phyloP scores from a whole-genome alignment of 2,329 filamentous ascomycete genomes.

The Teratosphaeria nubilosa region DNA sequence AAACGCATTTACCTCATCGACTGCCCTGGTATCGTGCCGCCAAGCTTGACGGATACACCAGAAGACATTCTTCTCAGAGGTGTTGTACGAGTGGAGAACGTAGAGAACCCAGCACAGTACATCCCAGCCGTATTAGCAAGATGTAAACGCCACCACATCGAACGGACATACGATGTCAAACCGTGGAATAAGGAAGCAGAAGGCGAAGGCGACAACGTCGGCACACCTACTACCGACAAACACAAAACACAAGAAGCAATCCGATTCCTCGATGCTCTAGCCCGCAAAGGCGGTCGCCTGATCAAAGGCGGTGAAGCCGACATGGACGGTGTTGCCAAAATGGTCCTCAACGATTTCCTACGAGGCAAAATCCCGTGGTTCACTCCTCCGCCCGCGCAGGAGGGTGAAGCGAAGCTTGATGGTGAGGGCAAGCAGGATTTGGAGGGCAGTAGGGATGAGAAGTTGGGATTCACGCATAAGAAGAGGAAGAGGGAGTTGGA shows the following conservation, averaged over 20 bases:
- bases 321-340: constrained; percentile 88
- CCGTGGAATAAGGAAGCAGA: constrained; percentile 1
- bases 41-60: constrained; percentile 71
- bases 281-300: constrained; percentile 75
- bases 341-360: constrained; percentile 93
- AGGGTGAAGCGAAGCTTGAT: constrained; percentile 38
- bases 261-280: constrained; percentile 78
- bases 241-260: constrained; percentile 48
- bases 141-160: constrained; percentile 78
- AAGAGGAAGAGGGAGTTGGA: constrained; percentile 55
- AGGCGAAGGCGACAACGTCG: constrained; percentile 5
- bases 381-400: constrained; percentile 57
- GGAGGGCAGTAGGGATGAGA: constrained; percentile 60
- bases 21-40: constrained; percentile 91
- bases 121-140: constrained; percentile 70
- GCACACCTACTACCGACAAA: constrained; percentile 13
- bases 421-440: constrained; percentile 25
- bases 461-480: constrained; percentile 71
- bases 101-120: constrained; percentile 93
- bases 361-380: constrained; percentile 96
- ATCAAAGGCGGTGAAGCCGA: constrained; percentile 92
- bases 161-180: constrained; percentile 83
- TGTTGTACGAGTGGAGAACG: constrained; percentile 89
- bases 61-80: constrained; percentile 83
- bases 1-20: constrained; percentile 92